A percentile compares a stretch with the other conserved stretches of the same genome.
Conservation (phyloP, 768 basidiomycete genomes). For the Arthromyces matolae region DNA sequence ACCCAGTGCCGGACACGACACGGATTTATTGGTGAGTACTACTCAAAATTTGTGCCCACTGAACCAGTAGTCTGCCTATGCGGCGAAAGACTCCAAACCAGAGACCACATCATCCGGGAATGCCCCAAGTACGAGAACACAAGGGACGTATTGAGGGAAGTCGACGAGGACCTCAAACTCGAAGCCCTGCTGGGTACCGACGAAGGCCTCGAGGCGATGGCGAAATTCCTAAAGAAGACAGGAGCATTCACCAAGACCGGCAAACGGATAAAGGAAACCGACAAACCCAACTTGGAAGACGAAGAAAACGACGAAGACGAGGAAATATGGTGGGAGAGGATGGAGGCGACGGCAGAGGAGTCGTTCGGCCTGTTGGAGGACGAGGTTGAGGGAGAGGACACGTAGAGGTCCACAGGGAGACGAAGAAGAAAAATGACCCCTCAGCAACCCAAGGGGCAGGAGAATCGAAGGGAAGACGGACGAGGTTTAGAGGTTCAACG, state of each 20-base stretch:
- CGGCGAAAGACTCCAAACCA: no score
- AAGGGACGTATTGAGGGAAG: no score
- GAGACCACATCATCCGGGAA: no score
- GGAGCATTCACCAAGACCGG: constrained; percentile 17
- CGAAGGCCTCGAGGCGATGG: constrained; percentile 20
- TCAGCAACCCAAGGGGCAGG: no score
- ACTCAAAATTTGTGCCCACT: no score
- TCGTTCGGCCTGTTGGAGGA: background rate
- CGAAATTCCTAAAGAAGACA: constrained; percentile 14
- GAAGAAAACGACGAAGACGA: background rate
- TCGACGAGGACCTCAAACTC: no score
- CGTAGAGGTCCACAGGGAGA: no score
- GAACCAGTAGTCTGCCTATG: background rate
- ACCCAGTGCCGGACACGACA: background rate
- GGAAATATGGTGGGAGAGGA: background rate
- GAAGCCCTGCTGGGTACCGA: constrained; percentile 20
- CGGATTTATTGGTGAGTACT: background rate
- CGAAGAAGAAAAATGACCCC: no score
- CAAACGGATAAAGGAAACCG: background rate
- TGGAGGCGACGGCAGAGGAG: background rate
- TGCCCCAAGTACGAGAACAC: no score
- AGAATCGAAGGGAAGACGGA: no score
- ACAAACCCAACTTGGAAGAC: background rate
- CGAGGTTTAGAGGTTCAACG: no score
- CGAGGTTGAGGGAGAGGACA: background rate